Percentiles rank a stretch among this genome's conserved stretches.
Evolutionary conservation across 345 rosid species (phyloP).

Genomic region (Gossypium arboreum): DNA sequence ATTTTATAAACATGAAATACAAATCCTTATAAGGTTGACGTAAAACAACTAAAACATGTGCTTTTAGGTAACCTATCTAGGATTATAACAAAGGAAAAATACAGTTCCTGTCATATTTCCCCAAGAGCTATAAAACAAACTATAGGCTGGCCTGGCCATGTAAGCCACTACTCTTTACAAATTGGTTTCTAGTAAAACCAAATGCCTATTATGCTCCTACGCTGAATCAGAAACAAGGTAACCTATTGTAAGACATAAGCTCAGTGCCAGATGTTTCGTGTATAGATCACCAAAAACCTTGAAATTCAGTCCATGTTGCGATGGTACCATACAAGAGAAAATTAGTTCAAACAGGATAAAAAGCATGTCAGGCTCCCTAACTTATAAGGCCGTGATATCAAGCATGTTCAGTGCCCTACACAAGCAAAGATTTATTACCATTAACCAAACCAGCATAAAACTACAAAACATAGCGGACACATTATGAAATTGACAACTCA

Average conservation of each 20-base stretch:
- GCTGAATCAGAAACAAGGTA: background rate
- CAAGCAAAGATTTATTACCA: background rate
- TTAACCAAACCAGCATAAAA: background rate
- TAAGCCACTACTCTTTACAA: background rate
- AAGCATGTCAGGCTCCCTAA: constrained; percentile 5
- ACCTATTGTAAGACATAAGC: background rate
- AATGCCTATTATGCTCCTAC: background rate
- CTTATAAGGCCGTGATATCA: background rate
- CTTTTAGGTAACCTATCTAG: background rate
- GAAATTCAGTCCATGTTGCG: background rate
- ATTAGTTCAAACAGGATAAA: background rate
- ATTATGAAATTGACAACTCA: background rate
- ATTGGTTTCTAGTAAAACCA: background rate
- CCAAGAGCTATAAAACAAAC: background rate
- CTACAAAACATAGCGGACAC: background rate
- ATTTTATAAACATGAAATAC: background rate
- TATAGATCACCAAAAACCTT: background rate
- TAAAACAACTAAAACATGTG: background rate
- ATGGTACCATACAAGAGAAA: background rate
- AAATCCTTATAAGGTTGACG: background rate
- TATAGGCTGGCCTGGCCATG: background rate
- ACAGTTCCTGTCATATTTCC: background rate
- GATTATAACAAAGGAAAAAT: background rate
- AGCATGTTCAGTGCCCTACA: background rate
- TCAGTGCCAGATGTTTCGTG: background rate